Base-by-base conservation (phyloP, 371 early-diverging fungal genomes). In the Lichtheimia ramosa region DNA sequence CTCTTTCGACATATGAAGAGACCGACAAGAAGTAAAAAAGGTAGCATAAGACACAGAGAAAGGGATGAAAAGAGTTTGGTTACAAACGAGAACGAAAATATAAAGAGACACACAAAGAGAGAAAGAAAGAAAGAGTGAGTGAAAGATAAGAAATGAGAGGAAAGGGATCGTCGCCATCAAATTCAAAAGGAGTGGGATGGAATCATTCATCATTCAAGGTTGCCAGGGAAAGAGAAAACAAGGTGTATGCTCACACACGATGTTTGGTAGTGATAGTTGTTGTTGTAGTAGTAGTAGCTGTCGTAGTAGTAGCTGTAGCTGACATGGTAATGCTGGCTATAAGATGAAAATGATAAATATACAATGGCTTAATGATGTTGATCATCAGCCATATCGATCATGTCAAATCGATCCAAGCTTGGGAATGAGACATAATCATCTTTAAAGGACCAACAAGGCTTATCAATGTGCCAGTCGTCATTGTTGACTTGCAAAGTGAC, bases 341-440 rank as follows among this genome's bases (percentile, higher is more conserved):
- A n/a, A n/a, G n/a, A n/a, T 34, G 34, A 34, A 34, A 34, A 7
- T 5, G 34, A 34, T 25, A 25, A 34, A 34, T 34, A 2, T 34
- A 34, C 34, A 34, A 34, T 6, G 34, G 5, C 6, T 34, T 10
- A 34, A 34, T 34, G 34, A 34, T 34, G 34, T 8, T 34, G 34
- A 34, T 34, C 34, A 34, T 34, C 34, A 34, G 34, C 34, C 34
- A 10, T 34, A 34, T 34, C 34, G 34, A 21, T 21, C n/a, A 46
- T 21, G 18, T 46, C 46, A 21, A 46, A 46, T n/a, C n/a, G n/a
- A n/a, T 53, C 70, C 28, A 73, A 59, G 56, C 69, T 66, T n/a
- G 74, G 74, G 24, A 73, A 73, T 12, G 74, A 73, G 13, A 73
- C 74, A 50, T 73, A 73, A 40, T 70, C 70, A 39, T 73, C 68